Evolutionary conservation across 495 filamentous ascomycete species (phyloP).

Genomic region (Penicillium herquei): DNA sequence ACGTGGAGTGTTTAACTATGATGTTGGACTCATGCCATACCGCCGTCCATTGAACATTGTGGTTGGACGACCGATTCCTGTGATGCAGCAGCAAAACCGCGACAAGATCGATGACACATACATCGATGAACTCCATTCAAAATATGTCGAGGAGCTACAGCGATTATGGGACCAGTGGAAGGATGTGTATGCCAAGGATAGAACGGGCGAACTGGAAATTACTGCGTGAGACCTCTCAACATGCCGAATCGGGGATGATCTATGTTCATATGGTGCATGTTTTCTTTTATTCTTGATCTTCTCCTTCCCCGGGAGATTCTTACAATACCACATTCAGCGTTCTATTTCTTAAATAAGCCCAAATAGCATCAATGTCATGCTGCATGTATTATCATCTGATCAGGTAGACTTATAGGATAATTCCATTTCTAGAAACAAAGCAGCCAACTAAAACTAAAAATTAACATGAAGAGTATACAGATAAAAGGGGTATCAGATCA

Average conservation of each 20-base stretch:
- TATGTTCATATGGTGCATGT: slow-evolving; percentile 1
- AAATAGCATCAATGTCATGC: no score
- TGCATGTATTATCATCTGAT: no score
- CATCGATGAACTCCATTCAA: slow-evolving; percentile 72
- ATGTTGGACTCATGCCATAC: slow-evolving; percentile 94
- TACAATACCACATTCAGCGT: no score
- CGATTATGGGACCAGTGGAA: slow-evolving; percentile 87
- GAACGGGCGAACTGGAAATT: slow-evolving; percentile 74
- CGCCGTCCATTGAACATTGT: slow-evolving; percentile 83
- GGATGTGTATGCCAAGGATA: slow-evolving; percentile 73
- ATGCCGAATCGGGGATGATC: neutral
- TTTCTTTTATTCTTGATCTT: neutral
- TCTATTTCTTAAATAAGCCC: no score
- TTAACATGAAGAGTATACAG: slow-evolving; percentile 10
- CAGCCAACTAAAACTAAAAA: neutral
- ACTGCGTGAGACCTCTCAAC: slow-evolving; percentile 55
- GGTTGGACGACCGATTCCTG: slow-evolving; percentile 75
- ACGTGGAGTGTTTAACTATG: slow-evolving; percentile 93
- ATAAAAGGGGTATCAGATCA: slow-evolving; percentile 33
- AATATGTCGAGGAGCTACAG: slow-evolving; percentile 76
- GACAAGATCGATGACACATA: slow-evolving; percentile 65
- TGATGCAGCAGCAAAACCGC: slow-evolving; percentile 53
- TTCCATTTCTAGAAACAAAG: neutral
- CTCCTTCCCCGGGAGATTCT: no score
- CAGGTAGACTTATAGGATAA: no score